Conservation (phyloP, 2,329 filamentous ascomycete genomes). For the Diaporthe ampelina region DNA sequence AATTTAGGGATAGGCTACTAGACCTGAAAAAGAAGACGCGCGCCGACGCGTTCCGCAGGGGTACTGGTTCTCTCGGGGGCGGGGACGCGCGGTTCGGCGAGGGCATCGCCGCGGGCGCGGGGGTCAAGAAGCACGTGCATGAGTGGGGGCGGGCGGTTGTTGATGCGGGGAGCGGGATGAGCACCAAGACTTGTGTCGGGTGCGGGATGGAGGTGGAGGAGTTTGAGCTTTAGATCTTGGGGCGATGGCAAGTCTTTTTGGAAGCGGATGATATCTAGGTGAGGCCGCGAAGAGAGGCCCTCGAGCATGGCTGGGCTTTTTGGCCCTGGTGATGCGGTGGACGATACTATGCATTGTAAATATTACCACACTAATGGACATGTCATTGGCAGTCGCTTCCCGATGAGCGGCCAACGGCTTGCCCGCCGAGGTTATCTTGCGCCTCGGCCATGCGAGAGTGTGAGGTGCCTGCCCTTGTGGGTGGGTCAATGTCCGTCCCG, state of each 20-base stretch:
- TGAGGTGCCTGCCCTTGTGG: too few relatives aligned
- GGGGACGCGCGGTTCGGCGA: conserved; percentile 81
- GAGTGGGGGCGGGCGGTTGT: conserved; percentile 84
- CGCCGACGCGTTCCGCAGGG: conserved; percentile 87
- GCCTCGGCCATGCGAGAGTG: too few relatives aligned
- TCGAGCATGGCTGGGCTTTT: too few relatives aligned
- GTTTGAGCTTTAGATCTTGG: conserved; percentile 69
- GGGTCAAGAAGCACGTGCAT: conserved; percentile 81
- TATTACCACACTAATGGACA: too few relatives aligned
- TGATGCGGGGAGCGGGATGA: conserved; percentile 76
- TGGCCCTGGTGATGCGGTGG: too few relatives aligned
- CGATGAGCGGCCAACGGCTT: too few relatives aligned
- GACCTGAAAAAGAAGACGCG: conserved; percentile 94
- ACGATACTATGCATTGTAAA: background rate
- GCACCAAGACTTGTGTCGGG: conserved; percentile 82
- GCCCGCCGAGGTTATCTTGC: too few relatives aligned
- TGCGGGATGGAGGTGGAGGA: conserved; percentile 87
- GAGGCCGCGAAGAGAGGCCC: too few relatives aligned
- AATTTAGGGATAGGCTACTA: conserved; percentile 89
- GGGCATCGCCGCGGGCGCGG: conserved; percentile 47
- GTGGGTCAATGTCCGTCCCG: too few relatives aligned
- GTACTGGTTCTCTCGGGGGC: conserved; percentile 69
- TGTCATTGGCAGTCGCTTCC: too few relatives aligned
- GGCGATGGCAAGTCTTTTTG: too few relatives aligned
- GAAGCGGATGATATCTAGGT: too few relatives aligned